Conservation (phyloP, 1,284 basidiomycete species). For the Crucibulum cyathiforme region DNA sequence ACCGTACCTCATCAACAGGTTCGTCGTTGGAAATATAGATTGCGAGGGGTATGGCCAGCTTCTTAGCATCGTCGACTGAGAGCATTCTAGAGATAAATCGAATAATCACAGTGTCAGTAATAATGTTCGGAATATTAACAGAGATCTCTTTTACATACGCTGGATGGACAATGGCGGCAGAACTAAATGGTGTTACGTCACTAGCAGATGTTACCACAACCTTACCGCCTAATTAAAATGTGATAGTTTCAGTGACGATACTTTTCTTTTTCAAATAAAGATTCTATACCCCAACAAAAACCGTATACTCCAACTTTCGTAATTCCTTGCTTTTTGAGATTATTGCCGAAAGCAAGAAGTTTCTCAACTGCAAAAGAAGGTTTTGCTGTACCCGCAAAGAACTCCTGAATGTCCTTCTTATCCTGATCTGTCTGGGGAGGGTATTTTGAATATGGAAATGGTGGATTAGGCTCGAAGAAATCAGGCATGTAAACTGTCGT, state of each 20-base stretch:
- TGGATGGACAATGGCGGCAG: slow-evolving; percentile 60
- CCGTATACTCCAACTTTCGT: slow-evolving; percentile 59
- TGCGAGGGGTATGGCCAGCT: slow-evolving; percentile 60
- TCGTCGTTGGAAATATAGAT: slow-evolving; percentile 71
- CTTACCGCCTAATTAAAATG: slow-evolving; percentile 51
- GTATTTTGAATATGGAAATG: slow-evolving; percentile 56
- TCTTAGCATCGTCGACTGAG: slow-evolving; percentile 55
- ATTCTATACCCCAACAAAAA: slow-evolving; percentile 62
- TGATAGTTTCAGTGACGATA: too few relatives aligned
- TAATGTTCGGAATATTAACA: not conserved
- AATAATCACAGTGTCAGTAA: not conserved
- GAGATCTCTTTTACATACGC: slow-evolving; percentile 45
- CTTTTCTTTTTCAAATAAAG: not conserved
- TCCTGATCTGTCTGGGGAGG: slow-evolving; percentile 60
- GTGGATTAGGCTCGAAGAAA: slow-evolving; percentile 62
- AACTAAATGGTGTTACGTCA: slow-evolving; percentile 50
- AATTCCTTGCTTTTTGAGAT: slow-evolving; percentile 52
- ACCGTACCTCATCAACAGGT: slow-evolving; percentile 55
- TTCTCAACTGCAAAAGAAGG: slow-evolving; percentile 50
- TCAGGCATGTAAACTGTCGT: slow-evolving; percentile 69
- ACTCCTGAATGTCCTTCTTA: slow-evolving; percentile 55
- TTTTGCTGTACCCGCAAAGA: slow-evolving; percentile 59
- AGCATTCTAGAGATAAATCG: slow-evolving; percentile 52
- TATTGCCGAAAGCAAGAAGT: slow-evolving; percentile 50
- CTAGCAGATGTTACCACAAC: slow-evolving; percentile 48